phyloP scores from a whole-genome alignment of 2,329 filamentous ascomycete species.

The Clarireedia homoeocarpa region DNA sequence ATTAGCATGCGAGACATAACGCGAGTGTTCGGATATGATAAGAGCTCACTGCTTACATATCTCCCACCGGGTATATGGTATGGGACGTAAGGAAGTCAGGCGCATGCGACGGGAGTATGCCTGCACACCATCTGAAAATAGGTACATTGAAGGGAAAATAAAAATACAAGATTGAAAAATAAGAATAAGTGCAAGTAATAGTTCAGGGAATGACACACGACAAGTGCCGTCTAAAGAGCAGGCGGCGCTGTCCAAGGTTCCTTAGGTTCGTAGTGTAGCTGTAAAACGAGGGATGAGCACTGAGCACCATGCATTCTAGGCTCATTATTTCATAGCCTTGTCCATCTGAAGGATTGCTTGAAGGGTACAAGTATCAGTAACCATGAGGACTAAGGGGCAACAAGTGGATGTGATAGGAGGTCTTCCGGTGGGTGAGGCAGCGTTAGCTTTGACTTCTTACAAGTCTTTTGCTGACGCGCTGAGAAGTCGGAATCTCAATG shows the following conservation, averaged over 20 bases:
- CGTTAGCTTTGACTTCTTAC: slow-evolving; percentile 1
- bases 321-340: slow-evolving; percentile 8
- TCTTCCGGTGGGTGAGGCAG: background rate
- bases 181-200: background rate
- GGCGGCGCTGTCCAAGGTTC: slow-evolving; percentile 1
- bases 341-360: slow-evolving; percentile 1
- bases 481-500: background rate
- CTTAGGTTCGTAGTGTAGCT: background rate
- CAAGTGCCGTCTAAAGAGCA: background rate
- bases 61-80: slow-evolving; percentile 3
- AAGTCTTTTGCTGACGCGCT: slow-evolving; percentile 4
- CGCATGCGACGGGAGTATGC: slow-evolving; percentile 9
- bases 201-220: slow-evolving; percentile 1
- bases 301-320: slow-evolving; percentile 14
- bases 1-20: background rate
- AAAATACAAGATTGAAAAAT: background rate
- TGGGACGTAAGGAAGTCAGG: slow-evolving; percentile 7
- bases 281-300: slow-evolving; percentile 10
- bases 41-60: slow-evolving; percentile 18
- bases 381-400: background rate
- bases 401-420: slow-evolving; percentile 1
- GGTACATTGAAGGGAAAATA: background rate
- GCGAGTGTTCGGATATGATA: background rate
- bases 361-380: background rate
- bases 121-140: slow-evolving; percentile 9